These are phyloP conservation scores for Silene vulgaris DNA, from an alignment of 179 eudicot species.

Conservation along the genomic window DNA sequence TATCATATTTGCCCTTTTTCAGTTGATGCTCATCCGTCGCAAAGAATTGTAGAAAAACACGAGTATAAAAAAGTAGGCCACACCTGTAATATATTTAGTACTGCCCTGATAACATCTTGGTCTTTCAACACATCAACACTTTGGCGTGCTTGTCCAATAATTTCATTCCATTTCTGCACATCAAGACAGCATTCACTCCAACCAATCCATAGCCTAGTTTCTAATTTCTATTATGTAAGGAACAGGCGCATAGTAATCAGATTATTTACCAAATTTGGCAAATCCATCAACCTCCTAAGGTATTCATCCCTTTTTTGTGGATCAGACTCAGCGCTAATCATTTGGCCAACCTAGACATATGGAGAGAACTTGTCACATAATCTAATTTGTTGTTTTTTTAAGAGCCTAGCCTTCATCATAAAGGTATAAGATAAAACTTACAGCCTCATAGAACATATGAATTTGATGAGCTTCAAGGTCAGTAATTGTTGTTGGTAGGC, in stretches of 20 bases:
- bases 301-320: slow-evolving; percentile 87
- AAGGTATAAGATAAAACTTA: slow-evolving; percentile 31
- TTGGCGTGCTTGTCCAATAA: slow-evolving; percentile 93
- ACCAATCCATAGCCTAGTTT: neutral
- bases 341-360: slow-evolving; percentile 67
- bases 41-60: neutral
- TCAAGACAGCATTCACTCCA: slow-evolving; percentile 14
- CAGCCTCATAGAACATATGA: slow-evolving; percentile 93
- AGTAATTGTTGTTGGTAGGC: slow-evolving; percentile 71
- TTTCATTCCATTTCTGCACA: slow-evolving; percentile 91
- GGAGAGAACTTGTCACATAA: slow-evolving; percentile 20
- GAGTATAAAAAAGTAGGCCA: neutral
- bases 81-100: slow-evolving; percentile 97
- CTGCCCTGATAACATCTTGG: slow-evolving; percentile 75
- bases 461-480: slow-evolving; percentile 95
- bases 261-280: slow-evolving; percentile 78
- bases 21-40: neutral
- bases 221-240: neutral
- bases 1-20: too few species aligned
- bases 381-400: neutral
- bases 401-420: neutral
- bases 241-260: neutral
- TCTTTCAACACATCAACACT: slow-evolving; percentile 81
- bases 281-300: slow-evolving; percentile 82
- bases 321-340: slow-evolving; percentile 95